Percentiles rank a stretch among this genome's conserved stretches.
Evolutionary conservation across 129 eudicot genomes (phyloP).

Genomic region (Tagetes patula): DNA sequence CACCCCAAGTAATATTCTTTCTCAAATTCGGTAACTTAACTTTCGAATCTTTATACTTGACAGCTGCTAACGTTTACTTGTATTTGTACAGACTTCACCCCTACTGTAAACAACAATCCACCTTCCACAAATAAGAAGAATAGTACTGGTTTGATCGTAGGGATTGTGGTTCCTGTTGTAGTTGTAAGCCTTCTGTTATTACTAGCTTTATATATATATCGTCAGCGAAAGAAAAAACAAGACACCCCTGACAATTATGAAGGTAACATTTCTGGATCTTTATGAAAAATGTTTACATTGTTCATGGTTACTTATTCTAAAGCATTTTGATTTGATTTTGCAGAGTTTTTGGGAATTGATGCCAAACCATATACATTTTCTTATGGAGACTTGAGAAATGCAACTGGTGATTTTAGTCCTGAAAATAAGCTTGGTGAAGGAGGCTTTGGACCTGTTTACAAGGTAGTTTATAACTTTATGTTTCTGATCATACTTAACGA

Average conservation of each 20-base stretch:
- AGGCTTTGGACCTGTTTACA: conserved; percentile 79
- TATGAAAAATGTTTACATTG: conserved; percentile 7
- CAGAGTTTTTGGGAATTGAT: conserved; percentile 78
- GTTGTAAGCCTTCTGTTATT: conserved; percentile 38
- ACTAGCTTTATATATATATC: conserved; percentile 35
- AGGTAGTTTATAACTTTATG: conserved; percentile 35
- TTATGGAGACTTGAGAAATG: conserved; percentile 60
- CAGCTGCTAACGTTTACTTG: not conserved
- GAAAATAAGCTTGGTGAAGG: conserved; percentile 78
- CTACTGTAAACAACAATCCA: conserved; percentile 52
- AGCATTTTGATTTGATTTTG: not conserved
- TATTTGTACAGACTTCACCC: conserved; percentile 50
- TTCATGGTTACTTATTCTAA: not conserved
- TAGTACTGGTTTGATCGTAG: conserved; percentile 58
- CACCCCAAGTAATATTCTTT: conserved; percentile 53
- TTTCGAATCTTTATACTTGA: conserved; percentile 16
- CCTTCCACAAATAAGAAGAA: conserved; percentile 42
- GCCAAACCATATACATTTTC: conserved; percentile 56
- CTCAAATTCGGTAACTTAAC: not conserved
- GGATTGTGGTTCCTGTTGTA: conserved; percentile 54
- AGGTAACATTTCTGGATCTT: conserved; percentile 38
- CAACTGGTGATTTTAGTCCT: conserved; percentile 63
- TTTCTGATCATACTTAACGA: not conserved
- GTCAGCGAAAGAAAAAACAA: conserved; percentile 48
- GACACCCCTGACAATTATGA: conserved; percentile 46